Percentiles rank a stretch among this genome's conserved stretches.
phyloP scores from a whole-genome alignment of 148 eudicot species.

The Rhododendron henanense region DNA sequence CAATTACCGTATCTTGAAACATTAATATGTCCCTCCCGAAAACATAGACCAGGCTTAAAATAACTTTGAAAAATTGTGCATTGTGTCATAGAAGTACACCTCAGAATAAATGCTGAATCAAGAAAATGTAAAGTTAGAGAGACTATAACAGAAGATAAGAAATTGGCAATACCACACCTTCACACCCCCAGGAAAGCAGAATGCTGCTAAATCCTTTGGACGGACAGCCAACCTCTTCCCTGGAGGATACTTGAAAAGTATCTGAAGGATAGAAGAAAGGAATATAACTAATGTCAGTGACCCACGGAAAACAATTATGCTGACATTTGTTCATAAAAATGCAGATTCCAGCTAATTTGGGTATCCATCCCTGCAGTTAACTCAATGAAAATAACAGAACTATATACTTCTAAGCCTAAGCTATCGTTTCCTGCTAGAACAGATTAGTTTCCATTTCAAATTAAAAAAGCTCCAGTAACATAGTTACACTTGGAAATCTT shows the following conservation, averaged over 20 bases:
- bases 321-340: background rate
- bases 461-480: background rate
- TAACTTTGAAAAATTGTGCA: background rate
- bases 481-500: background rate
- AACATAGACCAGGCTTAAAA: background rate
- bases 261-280: constrained; percentile 33
- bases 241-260: constrained; percentile 84
- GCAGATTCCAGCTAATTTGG: background rate
- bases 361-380: background rate
- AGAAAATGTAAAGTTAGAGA: background rate
- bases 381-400: too few species aligned
- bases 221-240: constrained; percentile 78
- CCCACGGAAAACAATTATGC: background rate
- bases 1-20: background rate
- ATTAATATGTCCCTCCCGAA: background rate
- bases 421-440: background rate
- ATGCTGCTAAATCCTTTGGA: constrained; percentile 75
- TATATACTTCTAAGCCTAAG: too few species aligned
- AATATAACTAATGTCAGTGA: background rate
- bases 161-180: constrained; percentile 45
- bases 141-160: background rate
- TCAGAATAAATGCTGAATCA: background rate
- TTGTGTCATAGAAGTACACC: background rate
- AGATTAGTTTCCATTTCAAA: background rate
- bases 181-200: constrained; percentile 90